Base-by-base conservation (phyloP, 2,329 filamentous ascomycete genomes). In the Sclerotinia subarctica region DNA sequence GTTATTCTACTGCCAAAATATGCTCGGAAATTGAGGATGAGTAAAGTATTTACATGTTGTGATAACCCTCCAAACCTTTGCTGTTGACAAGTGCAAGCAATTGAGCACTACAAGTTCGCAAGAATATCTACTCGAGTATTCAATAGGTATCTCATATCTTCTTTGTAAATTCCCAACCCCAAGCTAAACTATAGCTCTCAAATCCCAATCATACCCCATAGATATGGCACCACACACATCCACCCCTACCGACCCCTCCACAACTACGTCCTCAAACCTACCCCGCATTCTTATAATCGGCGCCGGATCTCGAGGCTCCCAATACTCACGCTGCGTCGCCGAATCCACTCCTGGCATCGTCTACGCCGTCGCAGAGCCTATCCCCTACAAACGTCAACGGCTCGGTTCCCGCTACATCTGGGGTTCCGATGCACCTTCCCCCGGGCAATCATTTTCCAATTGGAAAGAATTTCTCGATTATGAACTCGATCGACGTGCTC, bases 391-490 rank as follows among this genome's bases (percentile, higher is more conserved):
- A 79, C 87, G 94, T 5, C 80, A 84, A 53, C 82, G 85, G 0
- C 88, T 97, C 63, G 92, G 91, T 17, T 80, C 81, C 19, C 86
- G 82, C 69, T 92, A 90, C 78, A 90, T 97, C 74, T 94, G 91
- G 91, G 85, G 85, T 5, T 74, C 79, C 1, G 73, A 74, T 0
- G 75, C 76, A 10, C 82, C 88, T 0, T 68, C 76, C 0, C 83
- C 87, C 44, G 90, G 89, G 2, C 86, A 95, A 71, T 83, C 86
- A 21, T 98, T 97, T 76, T 72, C 76, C 1, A 84, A 86, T 75
- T 97, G 93, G 93, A 82, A 81, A 49, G 86, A 91, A 1, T 96
- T 93, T 78, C 76, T 96, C n/a, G 76, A 79, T 21, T 95, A 90
- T 79, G 93, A 97, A 79, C 78, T 79, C 21, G 76, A 79, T 15